Evolutionary conservation across 306 rosid species (phyloP), one percentile per base, ranked within the genome.

Genomic region (Ammopiptanthus mongolicus): DNA sequence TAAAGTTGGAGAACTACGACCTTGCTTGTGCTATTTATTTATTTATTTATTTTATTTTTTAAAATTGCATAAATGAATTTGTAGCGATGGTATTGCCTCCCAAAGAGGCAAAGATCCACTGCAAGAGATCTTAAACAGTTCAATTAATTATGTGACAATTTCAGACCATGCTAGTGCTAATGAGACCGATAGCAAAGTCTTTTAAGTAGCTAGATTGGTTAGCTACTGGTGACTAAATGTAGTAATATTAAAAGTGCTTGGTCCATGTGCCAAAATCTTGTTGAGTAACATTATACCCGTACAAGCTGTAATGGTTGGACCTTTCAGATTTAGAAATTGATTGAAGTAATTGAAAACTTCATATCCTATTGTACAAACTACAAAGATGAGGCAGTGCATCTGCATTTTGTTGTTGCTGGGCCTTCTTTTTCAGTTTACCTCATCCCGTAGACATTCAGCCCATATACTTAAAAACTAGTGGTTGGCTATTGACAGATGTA

Each of bases 181-280:
- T 22, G 56, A 50, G 10, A 41, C 48, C 64, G 34, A 33, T 17
- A 41, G 11, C 22, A 22, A 66, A 5, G 65, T 50, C 51, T 11
- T 28, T 62, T 47, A 50, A 36, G 55, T 58, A 65, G 28, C 80
- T 22, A 68, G 34, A 34, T 23, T 65, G 66, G 67, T 76, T n/a
- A 44, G 44, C 52, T 50, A 28, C 14, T 31, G 23, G 33, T 53
- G 68, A 55, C 36, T 39, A n/a, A 66, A 65, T 56, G 28, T 5
- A 53, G 22, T 12, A 22, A 19, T 36, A 19, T 22, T 33, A 51
- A 1, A 36, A 11, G 66, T 25, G 37, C 17, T 53, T 25, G 58
- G 25, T 77, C 47, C 34, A 55, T 28, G 1, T 28, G 21, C 10
- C 11, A 23, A 39, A 75, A 9, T 6, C 50, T 13, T 64, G 29